These are phyloP conservation scores for Orbilia blumenaviensis DNA, from an alignment of 2,329 filamentous ascomycete genomes.

Conservation along the genomic window DNA sequence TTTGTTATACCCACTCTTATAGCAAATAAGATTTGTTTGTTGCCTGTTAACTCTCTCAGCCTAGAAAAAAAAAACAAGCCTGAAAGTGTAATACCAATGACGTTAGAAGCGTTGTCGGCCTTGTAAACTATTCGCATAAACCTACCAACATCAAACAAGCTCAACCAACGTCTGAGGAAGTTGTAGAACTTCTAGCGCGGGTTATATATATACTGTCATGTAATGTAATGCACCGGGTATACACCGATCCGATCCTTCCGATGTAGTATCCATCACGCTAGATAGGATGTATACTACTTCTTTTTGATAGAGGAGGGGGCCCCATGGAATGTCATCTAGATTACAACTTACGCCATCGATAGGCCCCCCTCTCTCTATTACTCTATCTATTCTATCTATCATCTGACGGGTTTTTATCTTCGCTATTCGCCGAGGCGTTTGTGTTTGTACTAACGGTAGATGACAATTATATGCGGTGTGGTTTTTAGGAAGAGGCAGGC, in stretches of 20 bases:
- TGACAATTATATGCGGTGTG: slow-evolving; percentile 8
- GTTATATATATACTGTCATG: slow-evolving; percentile 10
- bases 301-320: background rate
- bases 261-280: slow-evolving; percentile 6
- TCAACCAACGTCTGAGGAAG: background rate
- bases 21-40: background rate
- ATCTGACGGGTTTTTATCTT: slow-evolving; percentile 11
- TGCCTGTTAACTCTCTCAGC: slow-evolving; percentile 13
- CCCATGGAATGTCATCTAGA: background rate
- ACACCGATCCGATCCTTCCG: slow-evolving; percentile 19
- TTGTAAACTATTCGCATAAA: slow-evolving; percentile 1
- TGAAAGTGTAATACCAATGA: background rate
- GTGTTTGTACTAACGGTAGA: slow-evolving; percentile 7
- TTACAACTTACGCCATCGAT: slow-evolving; percentile 9
- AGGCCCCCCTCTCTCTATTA: background rate
- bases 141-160: slow-evolving; percentile 14
- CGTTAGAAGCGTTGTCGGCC: background rate
- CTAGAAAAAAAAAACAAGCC: slow-evolving; percentile 11
- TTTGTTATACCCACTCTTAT: slow-evolving; percentile 12
- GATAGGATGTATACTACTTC: too few species aligned
- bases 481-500: slow-evolving; percentile 14
- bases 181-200: slow-evolving; percentile 17
- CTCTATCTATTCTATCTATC: background rate
- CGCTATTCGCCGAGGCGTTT: background rate
- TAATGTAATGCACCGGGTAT: slow-evolving; percentile 18